Base-by-base conservation (phyloP, 768 basidiomycete species). In the Tricholoma flavovirens region DNA sequence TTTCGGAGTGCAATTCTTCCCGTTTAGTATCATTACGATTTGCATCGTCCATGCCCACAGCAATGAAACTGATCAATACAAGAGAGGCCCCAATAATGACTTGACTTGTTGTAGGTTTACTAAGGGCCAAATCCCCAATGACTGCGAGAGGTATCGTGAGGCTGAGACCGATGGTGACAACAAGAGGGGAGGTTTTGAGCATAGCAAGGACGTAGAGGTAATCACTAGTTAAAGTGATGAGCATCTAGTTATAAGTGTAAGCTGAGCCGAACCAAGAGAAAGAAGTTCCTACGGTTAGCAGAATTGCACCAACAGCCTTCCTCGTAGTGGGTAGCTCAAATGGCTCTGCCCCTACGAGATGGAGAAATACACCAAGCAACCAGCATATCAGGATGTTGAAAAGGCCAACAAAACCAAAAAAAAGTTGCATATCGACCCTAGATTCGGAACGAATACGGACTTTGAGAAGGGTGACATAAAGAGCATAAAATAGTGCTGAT, bases 151-250 rank as follows among this genome's bases (percentile, higher is more conserved):
- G 96, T 68, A 98, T 97, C 1, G 97, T 97, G 12, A 98, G 79
- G 55, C 89, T 92, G 8, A 98, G 78, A 24, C 96, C 96, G 54
- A 98, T 77, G 0, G 96, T 98, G 15, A 90, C 95, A 17, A 97
- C 91, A 11, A 95, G 74, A 0, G 95, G 95, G 1, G 94, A 94
- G 6, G 96, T 99, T 74, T 95, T 96, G 59, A 99, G 83, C 93
- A 98, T 96, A 2, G 94, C 89, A 17, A 92, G 66, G 26, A 92
- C 84, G 66, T 93, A 93, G 46, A 93, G 67, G 66, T 88, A 96
- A 71, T 97, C 93, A 57, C 88, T 90, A 8, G 82, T 83, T 30
- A 90, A 71, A 0, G 91, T 93, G 63, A 95, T 91, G 30, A 74
- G 72, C 89, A 93, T 93, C 87, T 96, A 60, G 7, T 6, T 17